Percentiles rank a stretch among this genome's conserved stretches.
phyloP scores from a whole-genome alignment of 1,284 basidiomycete genomes.

The Flammula alnicola region DNA sequence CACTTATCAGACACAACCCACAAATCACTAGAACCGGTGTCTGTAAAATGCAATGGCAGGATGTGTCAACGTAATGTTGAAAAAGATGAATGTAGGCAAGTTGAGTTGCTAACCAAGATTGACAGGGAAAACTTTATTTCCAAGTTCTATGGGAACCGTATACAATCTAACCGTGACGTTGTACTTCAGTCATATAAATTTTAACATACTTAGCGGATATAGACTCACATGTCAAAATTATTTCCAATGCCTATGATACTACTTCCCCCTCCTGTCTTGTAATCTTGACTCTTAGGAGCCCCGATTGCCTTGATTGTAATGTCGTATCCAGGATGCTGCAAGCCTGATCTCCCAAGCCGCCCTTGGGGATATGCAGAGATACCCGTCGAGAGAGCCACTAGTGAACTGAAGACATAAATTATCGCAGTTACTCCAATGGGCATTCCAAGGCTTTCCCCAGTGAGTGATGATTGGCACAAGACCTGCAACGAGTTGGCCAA shows the following conservation, averaged over 20 bases:
- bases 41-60: conserved; percentile 29
- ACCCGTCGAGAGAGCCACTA: not conserved
- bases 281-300: conserved; percentile 3
- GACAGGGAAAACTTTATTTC: conserved; percentile 36
- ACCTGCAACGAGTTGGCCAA: too few relatives aligned
- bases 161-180: conserved; percentile 33
- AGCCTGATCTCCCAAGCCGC: not conserved
- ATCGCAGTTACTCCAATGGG: not conserved
- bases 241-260: conserved; percentile 17
- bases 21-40: conserved; percentile 62
- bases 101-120: conserved; percentile 36
- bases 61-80: conserved; percentile 5
- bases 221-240: conserved; percentile 16
- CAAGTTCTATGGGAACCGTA: conserved; percentile 39
- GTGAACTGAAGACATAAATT: not conserved
- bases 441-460: conserved; percentile 9
- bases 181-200: not conserved
- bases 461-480: too few relatives aligned
- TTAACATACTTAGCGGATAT: not conserved
- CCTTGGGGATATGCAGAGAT: not conserved
- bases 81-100: not conserved
- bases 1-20: conserved; percentile 54
- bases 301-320: conserved; percentile 8
- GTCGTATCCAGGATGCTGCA: not conserved
- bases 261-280: conserved; percentile 5